Base-by-base conservation (phyloP, 106 monocot species). In the Amphibolis antarctica region DNA sequence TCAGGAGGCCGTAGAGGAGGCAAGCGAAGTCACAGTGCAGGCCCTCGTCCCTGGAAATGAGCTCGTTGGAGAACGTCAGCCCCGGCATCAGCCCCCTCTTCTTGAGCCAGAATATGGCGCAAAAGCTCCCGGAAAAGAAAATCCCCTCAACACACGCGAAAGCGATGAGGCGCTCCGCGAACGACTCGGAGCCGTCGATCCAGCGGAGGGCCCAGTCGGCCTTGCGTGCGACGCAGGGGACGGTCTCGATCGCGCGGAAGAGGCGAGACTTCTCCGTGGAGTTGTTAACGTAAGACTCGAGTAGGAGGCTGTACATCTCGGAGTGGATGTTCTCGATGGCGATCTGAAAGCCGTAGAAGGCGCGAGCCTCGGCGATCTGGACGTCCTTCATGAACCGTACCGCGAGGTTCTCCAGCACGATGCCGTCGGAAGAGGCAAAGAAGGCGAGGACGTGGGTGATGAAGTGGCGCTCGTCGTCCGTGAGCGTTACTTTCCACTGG, bases 1-100 rank as follows among this genome's bases (percentile, higher is more conserved):
- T 73, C 52, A 89, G 29, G 5, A 69, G 55, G 5, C 21, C 3
- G 66, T 89, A 89, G 1, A 89, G 51, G n/a, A 89, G 69, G 56
- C 89, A 89, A 1, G 89, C 89, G 64, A 89, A 89, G 55, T 89
- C 89, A 28, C 89, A 89, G 62, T 89, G 89, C 1, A 90, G 73
- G 3, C 90, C 90, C 60, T 90, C 90, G 67, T 90, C 90, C 15
- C 90, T 76, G 10, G 90, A 74, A 23, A 78, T 89, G 58, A 89
- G 81, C 69, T 85, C 89, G 51, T 75, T 68, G 23, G 74, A 67
- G 62, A 75, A 75, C n/a, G 75, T 68, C 29, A 75, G 59, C 9
- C 71, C 71, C 9, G 63, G 71, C 62, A 71, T 68, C 4, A 68
- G 23, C 1, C 55, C 55, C 17, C 67, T 21, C 42, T 68, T 68